These are phyloP conservation scores for Chaetomium strumarium DNA, from an alignment of 2,329 filamentous ascomycete genomes.

Conservation along the genomic window DNA sequence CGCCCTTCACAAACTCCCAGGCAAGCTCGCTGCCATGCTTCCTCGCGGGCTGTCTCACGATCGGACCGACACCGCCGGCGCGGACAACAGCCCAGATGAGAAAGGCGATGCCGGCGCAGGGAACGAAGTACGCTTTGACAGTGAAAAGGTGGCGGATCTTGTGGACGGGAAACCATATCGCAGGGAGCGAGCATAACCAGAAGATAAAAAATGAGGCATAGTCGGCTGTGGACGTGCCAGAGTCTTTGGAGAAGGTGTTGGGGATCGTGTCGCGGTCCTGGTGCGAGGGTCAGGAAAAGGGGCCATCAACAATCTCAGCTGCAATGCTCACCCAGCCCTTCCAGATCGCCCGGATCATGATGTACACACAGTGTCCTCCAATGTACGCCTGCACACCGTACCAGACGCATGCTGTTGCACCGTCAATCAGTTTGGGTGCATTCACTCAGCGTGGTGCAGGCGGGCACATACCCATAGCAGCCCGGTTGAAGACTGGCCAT, in stretches of 20 bases:
- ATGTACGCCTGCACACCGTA: slow-evolving; percentile 69
- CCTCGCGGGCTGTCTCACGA: slow-evolving; percentile 62
- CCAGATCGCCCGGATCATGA: slow-evolving; percentile 89
- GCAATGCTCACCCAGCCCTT: slow-evolving; percentile 48
- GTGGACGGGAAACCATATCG: slow-evolving; percentile 85
- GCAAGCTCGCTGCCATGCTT: slow-evolving; percentile 62
- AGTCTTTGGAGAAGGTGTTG: slow-evolving; percentile 58
- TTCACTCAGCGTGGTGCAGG: background rate
- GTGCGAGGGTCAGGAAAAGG: slow-evolving; percentile 10
- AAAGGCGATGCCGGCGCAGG: slow-evolving; percentile 75
- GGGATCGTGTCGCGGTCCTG: slow-evolving; percentile 50
- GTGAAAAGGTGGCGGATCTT: slow-evolving; percentile 87
- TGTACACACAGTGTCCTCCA: slow-evolving; percentile 74
- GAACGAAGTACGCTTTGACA: slow-evolving; percentile 80
- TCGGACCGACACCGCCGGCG: slow-evolving; percentile 77
- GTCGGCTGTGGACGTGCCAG: slow-evolving; percentile 67
- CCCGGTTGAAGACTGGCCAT: slow-evolving; percentile 85
- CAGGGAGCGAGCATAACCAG: slow-evolving; percentile 73
- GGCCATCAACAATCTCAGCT: too few relatives aligned
- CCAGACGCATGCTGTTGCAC: slow-evolving; percentile 66
- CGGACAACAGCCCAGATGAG: slow-evolving; percentile 81
- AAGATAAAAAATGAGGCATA: slow-evolving; percentile 84
- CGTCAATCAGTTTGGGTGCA: slow-evolving; percentile 7
- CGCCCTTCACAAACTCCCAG: slow-evolving; percentile 77
- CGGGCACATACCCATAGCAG: slow-evolving; percentile 62